phyloP scores from a whole-genome alignment of 148 eudicot species.

The Fallopia convolvulus region DNA sequence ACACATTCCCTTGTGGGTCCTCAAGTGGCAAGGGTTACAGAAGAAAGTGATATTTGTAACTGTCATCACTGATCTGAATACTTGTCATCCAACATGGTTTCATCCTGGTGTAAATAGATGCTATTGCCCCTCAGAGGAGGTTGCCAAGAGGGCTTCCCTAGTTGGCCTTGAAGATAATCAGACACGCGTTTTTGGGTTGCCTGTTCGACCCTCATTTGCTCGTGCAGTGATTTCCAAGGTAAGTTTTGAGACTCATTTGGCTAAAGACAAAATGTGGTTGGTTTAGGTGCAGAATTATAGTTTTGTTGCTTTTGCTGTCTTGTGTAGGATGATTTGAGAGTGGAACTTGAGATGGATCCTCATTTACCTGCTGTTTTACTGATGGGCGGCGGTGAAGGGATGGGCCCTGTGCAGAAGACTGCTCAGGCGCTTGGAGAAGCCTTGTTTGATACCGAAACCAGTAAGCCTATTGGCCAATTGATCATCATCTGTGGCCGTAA shows the following conservation, averaged over 20 bases:
- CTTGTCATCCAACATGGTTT: slow-evolving; percentile 97
- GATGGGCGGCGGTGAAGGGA: slow-evolving; percentile 99
- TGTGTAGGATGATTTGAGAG: slow-evolving; percentile 64
- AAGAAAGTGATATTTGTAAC: slow-evolving; percentile 91
- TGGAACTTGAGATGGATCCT: slow-evolving; percentile 71
- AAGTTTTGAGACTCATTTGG: background rate
- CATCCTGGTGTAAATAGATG: slow-evolving; percentile 85
- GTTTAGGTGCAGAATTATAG: background rate
- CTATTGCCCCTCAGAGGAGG: slow-evolving; percentile 89
- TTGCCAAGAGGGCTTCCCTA: slow-evolving; percentile 77
- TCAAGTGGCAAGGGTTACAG: slow-evolving; percentile 95
- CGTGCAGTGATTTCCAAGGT: slow-evolving; percentile 78
- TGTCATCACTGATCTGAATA: slow-evolving; percentile 86
- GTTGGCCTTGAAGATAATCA: slow-evolving; percentile 80
- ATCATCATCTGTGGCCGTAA: slow-evolving; percentile 87
- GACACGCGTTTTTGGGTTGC: slow-evolving; percentile 82
- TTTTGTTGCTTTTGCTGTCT: background rate
- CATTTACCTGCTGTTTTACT: slow-evolving; percentile 70
- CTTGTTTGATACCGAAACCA: slow-evolving; percentile 43
- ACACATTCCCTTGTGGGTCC: slow-evolving; percentile 95
- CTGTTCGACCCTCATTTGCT: slow-evolving; percentile 84
- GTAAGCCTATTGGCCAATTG: slow-evolving; percentile 81
- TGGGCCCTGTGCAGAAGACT: slow-evolving; percentile 93
- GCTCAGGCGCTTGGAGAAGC: slow-evolving; percentile 75
- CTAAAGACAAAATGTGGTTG: background rate